Base-by-base conservation (phyloP, 768 basidiomycete genomes). In the Mycena sanguinolenta region DNA sequence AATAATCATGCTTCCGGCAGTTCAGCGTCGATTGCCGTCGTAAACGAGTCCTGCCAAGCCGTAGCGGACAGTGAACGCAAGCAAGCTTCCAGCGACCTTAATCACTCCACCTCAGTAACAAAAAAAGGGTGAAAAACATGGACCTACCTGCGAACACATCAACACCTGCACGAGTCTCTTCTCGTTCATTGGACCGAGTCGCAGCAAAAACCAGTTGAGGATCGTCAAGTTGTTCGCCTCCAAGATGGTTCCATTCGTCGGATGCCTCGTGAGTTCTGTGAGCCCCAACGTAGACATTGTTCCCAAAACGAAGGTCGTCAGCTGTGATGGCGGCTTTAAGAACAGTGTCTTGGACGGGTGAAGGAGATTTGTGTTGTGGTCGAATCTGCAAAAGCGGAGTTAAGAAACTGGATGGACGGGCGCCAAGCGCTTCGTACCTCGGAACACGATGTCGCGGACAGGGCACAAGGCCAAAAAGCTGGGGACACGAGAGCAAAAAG, bases 381-480 rank as follows among this genome's bases (percentile, higher is more conserved):
- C 91, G 76, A 95, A 92, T 73, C 96, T 97, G 73, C 53, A 50
- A 65, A 5, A 60, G 68, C 27, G 23, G 54, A 49, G 30, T 70
- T 53, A 54, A 57, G 27, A 10, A 25, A 25, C 13, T 27, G 25
- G 49, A 30, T 21, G 27, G 3, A 59, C 67, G 27, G 12, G 30
- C 32, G 38, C 52, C 38, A n/a, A 27, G 63, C 25, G 39, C 7
- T 12, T 23, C 89, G 73, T 76, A 96, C 95, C 89, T 89, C 63
- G 98, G 98, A 23, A 99, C 87, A 60, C 98, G 90, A 82, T 99
- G 98, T 58, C 98, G 85, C 7, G 98, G 98, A 78, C 97, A 98
- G 0, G 94, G 92, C 17, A 99, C 94, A 21, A 99, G 81, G 1
- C 95, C 95, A 77, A 99, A 98, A 3, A 99, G 83, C 77, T 99